Evolutionary conservation across 2,329 filamentous ascomycete species (phyloP).

Genomic region (Fusarium pininemorale): DNA sequence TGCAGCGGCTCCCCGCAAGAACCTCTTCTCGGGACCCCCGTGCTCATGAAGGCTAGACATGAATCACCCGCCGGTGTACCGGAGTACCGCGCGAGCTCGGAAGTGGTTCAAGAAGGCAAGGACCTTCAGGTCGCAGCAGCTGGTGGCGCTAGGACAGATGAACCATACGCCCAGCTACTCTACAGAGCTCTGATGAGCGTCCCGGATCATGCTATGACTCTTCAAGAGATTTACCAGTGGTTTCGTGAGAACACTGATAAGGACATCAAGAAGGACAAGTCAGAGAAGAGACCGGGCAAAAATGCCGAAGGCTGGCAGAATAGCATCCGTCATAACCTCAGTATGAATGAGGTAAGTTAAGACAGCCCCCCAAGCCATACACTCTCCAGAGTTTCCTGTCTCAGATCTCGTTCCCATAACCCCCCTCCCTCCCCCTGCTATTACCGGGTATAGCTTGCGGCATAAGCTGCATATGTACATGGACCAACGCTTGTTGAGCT

Average conservation of each 20-base stretch:
- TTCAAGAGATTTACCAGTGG: constrained; percentile 92
- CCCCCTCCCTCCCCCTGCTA: background rate
- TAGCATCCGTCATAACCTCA: constrained; percentile 93
- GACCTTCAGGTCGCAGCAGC: constrained; percentile 2
- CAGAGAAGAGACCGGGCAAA: constrained; percentile 27
- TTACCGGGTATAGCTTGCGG: constrained; percentile 6
- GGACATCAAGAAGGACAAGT: constrained; percentile 69
- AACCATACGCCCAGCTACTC: constrained; percentile 85
- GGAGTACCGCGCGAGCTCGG: constrained; percentile 11
- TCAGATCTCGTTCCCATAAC: constrained; percentile 14
- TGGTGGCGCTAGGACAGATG: constrained; percentile 52
- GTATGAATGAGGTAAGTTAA: constrained; percentile 84
- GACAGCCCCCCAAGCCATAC: background rate
- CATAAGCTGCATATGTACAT: constrained; percentile 15
- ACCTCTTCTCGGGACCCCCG: constrained; percentile 18
- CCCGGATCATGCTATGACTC: constrained; percentile 73
- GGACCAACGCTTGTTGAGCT: constrained; percentile 13
- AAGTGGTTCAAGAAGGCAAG: constrained; percentile 13
- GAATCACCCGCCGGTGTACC: constrained; percentile 2
- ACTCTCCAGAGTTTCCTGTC: constrained; percentile 17
- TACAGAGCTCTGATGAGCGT: constrained; percentile 76
- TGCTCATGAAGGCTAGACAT: constrained; percentile 23
- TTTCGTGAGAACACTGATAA: constrained; percentile 85
- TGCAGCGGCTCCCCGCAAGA: constrained; percentile 34
- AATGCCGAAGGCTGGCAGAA: constrained; percentile 84